Base-by-base conservation (phyloP, 2,329 filamentous ascomycete species). In the Pseudopithomyces maydicus region DNA sequence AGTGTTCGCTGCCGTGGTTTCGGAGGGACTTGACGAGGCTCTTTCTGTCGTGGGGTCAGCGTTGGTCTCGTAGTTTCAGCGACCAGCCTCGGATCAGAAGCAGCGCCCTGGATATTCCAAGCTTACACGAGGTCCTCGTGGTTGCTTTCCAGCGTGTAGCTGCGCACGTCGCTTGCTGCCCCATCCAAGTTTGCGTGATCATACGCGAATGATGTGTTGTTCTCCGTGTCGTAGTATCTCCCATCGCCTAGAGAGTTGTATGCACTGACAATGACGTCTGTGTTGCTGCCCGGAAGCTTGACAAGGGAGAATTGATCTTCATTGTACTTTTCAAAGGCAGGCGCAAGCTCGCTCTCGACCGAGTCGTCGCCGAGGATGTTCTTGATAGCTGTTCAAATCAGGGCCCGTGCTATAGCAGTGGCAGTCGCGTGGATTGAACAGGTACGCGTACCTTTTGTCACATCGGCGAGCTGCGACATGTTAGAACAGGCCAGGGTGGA, bases 281-380 rank as follows among this genome's bases (percentile, higher is more conserved):
- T 88, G 76, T 87, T 94, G 73, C 90, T 87, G 29, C 92, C 92
- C 0, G 94, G 94, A 54, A 99, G 85, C 83, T 96, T 97, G 60
- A 91, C 89, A 15, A 92, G 92, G 47, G 88, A 80, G 76, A 97
- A 90, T 78, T 99, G 95, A 77, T 93, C 90, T 79, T 99, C 94
- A 70, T 98, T 97, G 84, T 99, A 98, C 78, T 90, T 92, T 78
- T 93, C 84, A 75, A 97, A 96, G 0, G 95, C 92, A 0, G 92
- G 90, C 6, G 84, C 85, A 52, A 97, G 88, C 62, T 90, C 87
- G 58, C 86, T 80, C 54, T 93, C 80, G 59, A 95, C 81, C 54
- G 84, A 80, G 41, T 87, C 86, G 66, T 90, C 86, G 60, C 86
- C 81, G 17, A 92, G 92, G 42, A 99, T 84, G 49, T 87, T 84